A percentile compares a stretch with the other conserved stretches of the same genome.
phyloP scores from a whole-genome alignment of 2,329 filamentous ascomycete species.

The Rhynchosporium graminicola region DNA sequence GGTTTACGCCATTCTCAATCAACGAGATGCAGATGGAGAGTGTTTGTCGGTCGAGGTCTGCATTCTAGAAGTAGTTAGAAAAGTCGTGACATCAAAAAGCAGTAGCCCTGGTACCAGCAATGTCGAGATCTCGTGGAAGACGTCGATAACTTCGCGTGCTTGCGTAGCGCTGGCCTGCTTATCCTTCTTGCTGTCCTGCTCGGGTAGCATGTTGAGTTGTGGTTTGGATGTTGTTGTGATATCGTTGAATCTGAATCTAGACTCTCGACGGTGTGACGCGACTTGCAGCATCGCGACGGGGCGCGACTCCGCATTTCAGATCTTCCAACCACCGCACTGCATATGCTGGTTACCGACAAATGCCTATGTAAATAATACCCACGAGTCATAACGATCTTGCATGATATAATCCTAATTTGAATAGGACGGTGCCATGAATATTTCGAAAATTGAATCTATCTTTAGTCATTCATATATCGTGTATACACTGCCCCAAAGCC shows the following conservation, averaged over 20 bases:
- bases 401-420: neutral
- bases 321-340: slow-evolving; percentile 21
- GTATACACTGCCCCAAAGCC: neutral
- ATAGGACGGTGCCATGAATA: neutral
- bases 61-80: slow-evolving; percentile 64
- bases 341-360: neutral
- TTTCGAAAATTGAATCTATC: neutral
- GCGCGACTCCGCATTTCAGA: slow-evolving; percentile 11
- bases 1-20: slow-evolving; percentile 96
- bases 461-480: neutral
- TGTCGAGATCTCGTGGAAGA: slow-evolving; percentile 82
- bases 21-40: slow-evolving; percentile 94
- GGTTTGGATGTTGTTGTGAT: neutral
- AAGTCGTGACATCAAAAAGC: slow-evolving; percentile 3
- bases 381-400: neutral
- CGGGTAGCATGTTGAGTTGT: slow-evolving; percentile 45
- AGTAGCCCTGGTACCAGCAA: slow-evolving; percentile 68
- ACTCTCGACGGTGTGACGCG: slow-evolving; percentile 17
- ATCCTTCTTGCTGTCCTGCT: slow-evolving; percentile 52
- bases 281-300: neutral
- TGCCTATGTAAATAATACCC: neutral
- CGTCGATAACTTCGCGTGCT: slow-evolving; percentile 80
- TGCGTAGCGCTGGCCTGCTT: slow-evolving; percentile 75
- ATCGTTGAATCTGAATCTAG: slow-evolving; percentile 4
- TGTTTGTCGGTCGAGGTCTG: slow-evolving; percentile 84